phyloP scores from a whole-genome alignment of 1,284 basidiomycete genomes.

The Ceratobasidium sp. region DNA sequence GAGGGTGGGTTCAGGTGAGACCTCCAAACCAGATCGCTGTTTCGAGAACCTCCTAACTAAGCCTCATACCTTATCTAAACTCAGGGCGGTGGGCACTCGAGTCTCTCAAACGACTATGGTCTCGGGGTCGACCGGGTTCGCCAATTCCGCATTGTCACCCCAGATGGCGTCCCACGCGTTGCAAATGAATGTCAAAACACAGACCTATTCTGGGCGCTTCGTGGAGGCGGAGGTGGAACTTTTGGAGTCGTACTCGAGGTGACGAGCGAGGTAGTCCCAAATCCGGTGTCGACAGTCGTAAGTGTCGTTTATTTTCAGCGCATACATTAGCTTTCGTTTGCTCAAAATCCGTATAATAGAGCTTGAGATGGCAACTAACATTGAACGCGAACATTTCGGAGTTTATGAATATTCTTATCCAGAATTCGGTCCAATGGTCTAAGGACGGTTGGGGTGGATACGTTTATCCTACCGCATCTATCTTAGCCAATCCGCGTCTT shows the following conservation, averaged over 20 bases:
- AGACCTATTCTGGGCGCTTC: slow-evolving; percentile 44
- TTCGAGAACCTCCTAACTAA: slow-evolving; percentile 13
- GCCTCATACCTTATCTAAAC: neutral
- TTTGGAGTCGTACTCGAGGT: slow-evolving; percentile 45
- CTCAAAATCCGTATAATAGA: neutral
- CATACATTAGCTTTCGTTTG: neutral
- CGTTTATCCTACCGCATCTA: slow-evolving; percentile 20
- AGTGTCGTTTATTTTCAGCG: neutral
- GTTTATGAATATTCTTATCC: slow-evolving; percentile 12
- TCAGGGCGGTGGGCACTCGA: slow-evolving; percentile 58
- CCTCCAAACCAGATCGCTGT: neutral
- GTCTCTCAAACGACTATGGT: slow-evolving; percentile 39
- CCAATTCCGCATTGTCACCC: slow-evolving; percentile 42
- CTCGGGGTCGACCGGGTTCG: slow-evolving; percentile 41
- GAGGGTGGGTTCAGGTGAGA: slow-evolving; percentile 39
- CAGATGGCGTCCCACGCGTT: slow-evolving; percentile 31
- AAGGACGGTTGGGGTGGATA: slow-evolving; percentile 49
- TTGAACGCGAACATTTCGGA: slow-evolving; percentile 2
- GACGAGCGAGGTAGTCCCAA: slow-evolving; percentile 31
- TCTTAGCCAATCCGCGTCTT: slow-evolving; percentile 26
- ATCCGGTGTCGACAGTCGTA: slow-evolving; percentile 7
- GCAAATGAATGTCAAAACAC: slow-evolving; percentile 55
- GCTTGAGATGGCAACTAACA: slow-evolving; percentile 27
- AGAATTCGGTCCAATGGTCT: slow-evolving; percentile 29
- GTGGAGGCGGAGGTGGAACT: slow-evolving; percentile 46